Base-by-base conservation (phyloP, 2,329 filamentous ascomycete species). In the Shiraia bambusicola region DNA sequence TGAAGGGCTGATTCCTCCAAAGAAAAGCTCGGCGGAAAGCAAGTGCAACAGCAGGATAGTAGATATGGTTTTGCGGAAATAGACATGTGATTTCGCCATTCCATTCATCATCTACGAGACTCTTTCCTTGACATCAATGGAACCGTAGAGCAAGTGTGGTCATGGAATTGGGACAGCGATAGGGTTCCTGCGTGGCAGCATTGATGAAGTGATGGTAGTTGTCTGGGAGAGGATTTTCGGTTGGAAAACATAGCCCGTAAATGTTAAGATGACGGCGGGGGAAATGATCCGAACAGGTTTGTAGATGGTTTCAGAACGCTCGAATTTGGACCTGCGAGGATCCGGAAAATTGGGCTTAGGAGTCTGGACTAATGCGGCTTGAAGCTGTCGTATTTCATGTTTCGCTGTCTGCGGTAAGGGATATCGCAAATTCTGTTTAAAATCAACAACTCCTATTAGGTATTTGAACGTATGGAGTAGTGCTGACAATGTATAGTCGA, bases 161-260 rank as follows among this genome's bases (percentile, higher is more conserved):
- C 49, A 34, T 61, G 57, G 51, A 65, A 63, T 29, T 54, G 45
- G 38, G 63, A 59, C 2, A 65, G 51, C 2, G 58, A 58, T 9
- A 65, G 45, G 1, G 38, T 37, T 31, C 56, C 24, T 56, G 46
- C 8, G 59, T 65, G 0, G 42, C 40, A 12, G 58, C 54, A 31
- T 65, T 58, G 43, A 66, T 54, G 40, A 63, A 56, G 12, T 63
- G 50, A 9, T 56, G 55, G 16, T 65, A 66, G 38, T 66, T 59
- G 29, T 46, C 37, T 2, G 60, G 60, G 0, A 66, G 42, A 2
- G 54, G 49, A 14, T 54, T 55, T 17, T 51, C 34, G 5, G 56
- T 43, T 11, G 61, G 62, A 34, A 63, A 63, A 34, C 59, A 65
- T 7, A 65, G 48, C 2, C 59, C 54, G 32, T 65, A 61, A 29